Conservation (phyloP, 2,329 filamentous ascomycete genomes). For the Colletotrichum sojae region DNA sequence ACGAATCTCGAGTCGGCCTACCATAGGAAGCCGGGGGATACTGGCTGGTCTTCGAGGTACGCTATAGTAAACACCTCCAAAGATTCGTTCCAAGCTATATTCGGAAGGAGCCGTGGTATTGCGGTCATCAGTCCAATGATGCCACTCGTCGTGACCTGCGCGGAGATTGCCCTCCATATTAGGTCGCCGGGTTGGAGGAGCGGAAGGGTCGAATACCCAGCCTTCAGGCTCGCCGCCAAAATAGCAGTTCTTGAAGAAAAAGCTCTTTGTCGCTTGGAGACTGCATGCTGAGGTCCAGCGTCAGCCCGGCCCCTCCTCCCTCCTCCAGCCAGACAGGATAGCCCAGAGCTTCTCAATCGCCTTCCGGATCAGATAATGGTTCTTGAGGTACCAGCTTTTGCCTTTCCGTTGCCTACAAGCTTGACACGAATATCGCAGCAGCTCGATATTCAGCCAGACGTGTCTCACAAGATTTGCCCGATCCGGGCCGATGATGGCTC, state of each 20-base stretch:
- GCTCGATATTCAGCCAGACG: conserved; percentile 49
- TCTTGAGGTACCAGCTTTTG: background rate
- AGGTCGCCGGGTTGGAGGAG: background rate
- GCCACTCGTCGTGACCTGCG: conserved; percentile 44
- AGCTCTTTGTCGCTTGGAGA: conserved; percentile 53
- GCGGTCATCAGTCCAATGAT: conserved; percentile 30
- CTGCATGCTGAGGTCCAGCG: conserved; percentile 51
- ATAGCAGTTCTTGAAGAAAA: conserved; percentile 50
- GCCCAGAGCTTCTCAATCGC: conserved; percentile 48
- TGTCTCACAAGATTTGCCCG: conserved; percentile 47
- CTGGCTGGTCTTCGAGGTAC: no score
- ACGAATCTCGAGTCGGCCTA: conserved; percentile 49
- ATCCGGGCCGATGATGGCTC: conserved; percentile 37
- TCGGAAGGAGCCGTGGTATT: no score
- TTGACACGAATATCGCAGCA: conserved; percentile 46
- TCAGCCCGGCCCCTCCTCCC: conserved; percentile 42
- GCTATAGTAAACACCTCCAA: no score
- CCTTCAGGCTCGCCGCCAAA: conserved; percentile 45
- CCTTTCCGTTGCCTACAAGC: conserved; percentile 38
- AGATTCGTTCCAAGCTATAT: no score
- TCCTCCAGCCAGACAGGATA: conserved; percentile 49
- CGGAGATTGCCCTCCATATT: background rate
- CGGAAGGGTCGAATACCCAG: conserved; percentile 4
- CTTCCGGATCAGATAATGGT: conserved; percentile 40
- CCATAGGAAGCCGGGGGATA: no score